Percentiles rank a stretch among this genome's conserved stretches.
These are phyloP conservation scores for Colletotrichum cordylinicola DNA, from an alignment of 2,329 filamentous ascomycete species.

Conservation along the genomic window DNA sequence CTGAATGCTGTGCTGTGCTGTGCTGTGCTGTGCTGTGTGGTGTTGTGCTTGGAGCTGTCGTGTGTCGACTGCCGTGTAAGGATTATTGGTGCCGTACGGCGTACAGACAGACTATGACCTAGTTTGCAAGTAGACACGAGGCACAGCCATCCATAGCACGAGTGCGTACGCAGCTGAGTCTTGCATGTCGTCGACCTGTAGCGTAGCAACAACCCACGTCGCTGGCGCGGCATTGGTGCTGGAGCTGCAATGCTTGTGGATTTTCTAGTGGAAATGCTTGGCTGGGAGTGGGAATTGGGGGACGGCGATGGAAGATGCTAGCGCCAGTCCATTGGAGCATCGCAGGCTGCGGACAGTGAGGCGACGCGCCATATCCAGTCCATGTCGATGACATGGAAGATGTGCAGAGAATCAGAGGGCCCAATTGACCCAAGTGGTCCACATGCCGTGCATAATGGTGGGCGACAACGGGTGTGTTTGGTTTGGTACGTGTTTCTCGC, in stretches of 20 bases:
- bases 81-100: background rate
- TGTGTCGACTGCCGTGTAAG: background rate
- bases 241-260: background rate
- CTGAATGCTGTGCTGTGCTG: background rate
- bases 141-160: background rate
- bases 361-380: background rate
- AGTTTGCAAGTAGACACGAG: background rate
- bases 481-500: background rate
- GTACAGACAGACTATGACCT: background rate
- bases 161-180: background rate
- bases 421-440: background rate
- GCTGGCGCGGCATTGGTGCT: background rate
- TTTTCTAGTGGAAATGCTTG: background rate
- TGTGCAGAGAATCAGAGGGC: background rate
- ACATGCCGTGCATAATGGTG: background rate
- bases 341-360: background rate
- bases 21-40: background rate
- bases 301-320: background rate
- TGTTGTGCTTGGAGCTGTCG: background rate
- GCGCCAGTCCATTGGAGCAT: background rate
- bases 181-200: background rate
- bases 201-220: background rate
- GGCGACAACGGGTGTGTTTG: background rate
- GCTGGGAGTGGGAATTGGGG: background rate
- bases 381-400: background rate